Base-by-base conservation (phyloP, 331 rosid species). In the Spiraea crenata region DNA sequence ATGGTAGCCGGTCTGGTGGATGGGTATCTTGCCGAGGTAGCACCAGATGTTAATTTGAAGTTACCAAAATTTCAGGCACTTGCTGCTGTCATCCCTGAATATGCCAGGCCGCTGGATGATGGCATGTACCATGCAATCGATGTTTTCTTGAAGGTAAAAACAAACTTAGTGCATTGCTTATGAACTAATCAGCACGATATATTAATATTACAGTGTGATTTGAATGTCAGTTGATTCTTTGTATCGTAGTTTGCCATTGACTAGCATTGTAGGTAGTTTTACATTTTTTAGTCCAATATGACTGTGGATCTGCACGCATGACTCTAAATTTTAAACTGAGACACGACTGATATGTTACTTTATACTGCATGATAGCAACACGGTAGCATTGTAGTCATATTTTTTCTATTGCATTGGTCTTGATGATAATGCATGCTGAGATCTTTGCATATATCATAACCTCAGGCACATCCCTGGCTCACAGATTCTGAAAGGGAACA, bases 11-110 rank as follows among this genome's bases (percentile, higher is more conserved):
- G 31, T 82, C 79, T 82, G 50, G 70, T 82, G 7, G 86, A 82
- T 72, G 83, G 83, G 49, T 82, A 82, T 67, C 83, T 82, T 56
- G 74, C 86, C 7, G 83, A 82, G 81, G 86, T 79, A n/a, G 86
- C 83, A 19, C 83, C 80, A 8, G 86, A 82, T 57, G 86, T 82
- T 19, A 79, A 82, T 71, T 52, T 82, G 57, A 82, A 82, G 74
- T 68, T 71, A 54, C 74, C 74, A 2, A 82, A 82, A 70, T 82
- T 82, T 79, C 81, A 82, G 62, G 75, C 81, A 1, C 81, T 82
- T 46, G 86, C 83, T 62, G 74, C 81, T 57, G 63, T 57, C 62
- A 75, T 82, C 49, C 83, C 86, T 20, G 86, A 82, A 50, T 79
- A 75, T 67, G 83, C 77, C n/a, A 79, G 86, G 62, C 73, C 81